These are phyloP conservation scores for Periconia digitata DNA, from an alignment of 2,329 filamentous ascomycete genomes.

Conservation along the genomic window DNA sequence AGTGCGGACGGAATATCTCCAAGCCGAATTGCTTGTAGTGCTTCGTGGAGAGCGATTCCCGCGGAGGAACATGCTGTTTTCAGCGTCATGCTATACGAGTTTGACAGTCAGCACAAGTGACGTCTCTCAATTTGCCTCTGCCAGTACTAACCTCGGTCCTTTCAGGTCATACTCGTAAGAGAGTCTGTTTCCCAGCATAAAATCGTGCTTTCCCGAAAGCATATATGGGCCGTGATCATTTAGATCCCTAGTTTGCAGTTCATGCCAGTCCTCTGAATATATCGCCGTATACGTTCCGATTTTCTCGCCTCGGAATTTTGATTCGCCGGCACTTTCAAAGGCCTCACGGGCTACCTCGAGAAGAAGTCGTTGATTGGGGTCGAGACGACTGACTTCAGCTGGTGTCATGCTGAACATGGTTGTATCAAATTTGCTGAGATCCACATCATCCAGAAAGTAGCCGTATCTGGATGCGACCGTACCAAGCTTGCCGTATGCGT, in stretches of 20 bases:
- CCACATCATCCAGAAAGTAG: conserved; percentile 2
- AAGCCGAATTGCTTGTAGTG: conserved; percentile 9
- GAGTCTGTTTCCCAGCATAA: conserved; percentile 23
- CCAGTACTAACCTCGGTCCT: conserved; percentile 11
- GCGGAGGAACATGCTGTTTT: conserved; percentile 22
- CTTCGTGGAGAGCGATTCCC: conserved; percentile 20
- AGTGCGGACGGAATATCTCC: conserved; percentile 22
- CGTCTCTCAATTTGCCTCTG: not conserved
- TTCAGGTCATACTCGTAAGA: conserved; percentile 24
- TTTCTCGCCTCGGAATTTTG: conserved; percentile 9
- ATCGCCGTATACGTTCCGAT: conserved; percentile 6
- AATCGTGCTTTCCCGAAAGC: conserved; percentile 10
- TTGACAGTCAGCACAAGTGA: not conserved
- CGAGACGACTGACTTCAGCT: conserved; percentile 16
- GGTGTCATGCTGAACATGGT: conserved; percentile 11
- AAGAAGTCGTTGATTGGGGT: conserved; percentile 22
- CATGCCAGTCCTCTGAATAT: not conserved
- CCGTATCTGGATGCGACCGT: not conserved
- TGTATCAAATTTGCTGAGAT: conserved; percentile 5
- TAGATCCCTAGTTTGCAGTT: not conserved
- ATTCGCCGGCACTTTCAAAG: conserved; percentile 28
- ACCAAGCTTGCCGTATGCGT: not conserved
- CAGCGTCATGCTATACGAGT: conserved; percentile 11
- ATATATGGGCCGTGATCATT: conserved; percentile 2
- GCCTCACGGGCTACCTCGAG: conserved; percentile 17